phyloP scores from a whole-genome alignment of 1,139 yeast genomes.

The Sugiyamaella novakii region DNA sequence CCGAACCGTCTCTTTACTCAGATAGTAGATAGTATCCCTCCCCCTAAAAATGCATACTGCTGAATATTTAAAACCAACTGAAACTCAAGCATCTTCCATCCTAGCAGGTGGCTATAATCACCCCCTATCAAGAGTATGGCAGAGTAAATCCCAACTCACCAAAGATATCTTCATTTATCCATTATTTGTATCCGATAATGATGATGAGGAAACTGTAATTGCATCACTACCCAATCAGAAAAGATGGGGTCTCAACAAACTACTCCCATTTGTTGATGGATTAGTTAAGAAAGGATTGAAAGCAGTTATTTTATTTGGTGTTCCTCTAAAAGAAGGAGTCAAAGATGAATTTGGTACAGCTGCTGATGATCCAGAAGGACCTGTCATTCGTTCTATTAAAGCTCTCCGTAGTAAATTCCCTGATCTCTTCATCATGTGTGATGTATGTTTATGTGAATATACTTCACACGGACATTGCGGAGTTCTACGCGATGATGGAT shows the following conservation, averaged over 20 bases:
- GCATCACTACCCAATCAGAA: conserved; percentile 84
- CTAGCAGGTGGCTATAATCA: conserved; percentile 94
- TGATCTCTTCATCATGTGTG: conserved; percentile 83
- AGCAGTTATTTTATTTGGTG: conserved; percentile 90
- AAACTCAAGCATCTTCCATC: conserved; percentile 71
- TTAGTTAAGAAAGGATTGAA: conserved; percentile 80
- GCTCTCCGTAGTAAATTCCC: conserved; percentile 69
- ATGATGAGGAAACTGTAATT: conserved; percentile 76
- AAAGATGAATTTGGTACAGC: conserved; percentile 84
- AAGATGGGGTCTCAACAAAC: conserved; percentile 79
- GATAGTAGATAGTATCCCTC: no score
- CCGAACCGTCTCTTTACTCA: no score
- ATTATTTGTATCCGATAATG: conserved; percentile 76
- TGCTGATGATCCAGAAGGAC: conserved; percentile 97
- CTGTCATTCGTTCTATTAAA: conserved; percentile 80
- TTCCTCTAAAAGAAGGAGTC: conserved; percentile 69
- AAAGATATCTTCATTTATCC: conserved; percentile 94
- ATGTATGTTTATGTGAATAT: conserved; percentile 95
- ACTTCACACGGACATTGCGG: conserved; percentile 99
- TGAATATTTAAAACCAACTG: conserved; percentile 39
- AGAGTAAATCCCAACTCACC: conserved; percentile 74
- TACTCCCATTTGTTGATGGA: conserved; percentile 68
- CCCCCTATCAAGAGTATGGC: conserved; percentile 90
- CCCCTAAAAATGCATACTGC: conserved; percentile 21
- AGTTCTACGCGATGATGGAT: conserved; percentile 79